Evolutionary conservation across 2,329 filamentous ascomycete genomes (phyloP), one percentile per base, ranked within the genome.

Genomic region (Diaporthe humulicola): DNA sequence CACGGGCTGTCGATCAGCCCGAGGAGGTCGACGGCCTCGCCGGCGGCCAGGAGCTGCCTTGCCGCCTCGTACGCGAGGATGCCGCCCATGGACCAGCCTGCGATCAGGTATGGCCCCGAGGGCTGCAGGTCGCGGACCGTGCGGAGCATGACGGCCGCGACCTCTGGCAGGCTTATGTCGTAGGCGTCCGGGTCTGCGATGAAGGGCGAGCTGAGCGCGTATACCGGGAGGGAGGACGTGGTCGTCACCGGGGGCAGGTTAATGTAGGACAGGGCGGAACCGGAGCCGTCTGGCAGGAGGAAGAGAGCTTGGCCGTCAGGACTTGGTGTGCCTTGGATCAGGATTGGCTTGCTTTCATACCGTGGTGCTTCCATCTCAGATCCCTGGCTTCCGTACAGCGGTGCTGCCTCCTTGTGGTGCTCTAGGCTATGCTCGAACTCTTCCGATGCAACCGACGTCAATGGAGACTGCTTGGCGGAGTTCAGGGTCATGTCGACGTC

Each of bases 231-330:
- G 19, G 71, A 66, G 4, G 71, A 67, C 4, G 12, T 6, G 6
- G 45, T 60, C 28, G 70, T 50, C 42, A 64, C 30, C 30, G 54
- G 40, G 6, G 56, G 40, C 6, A 72, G 28, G 38, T 52, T 45
- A 42, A 66, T 48, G 71, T 73, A 73, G 4, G 71, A 73, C 40
- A 57, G 48, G 48, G 71, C 60, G 15, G 71, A 73, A 57, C 71
- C 71, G 15, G 71, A 73, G 50, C 71, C 71, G 52, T 73, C 71
- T 52, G 71, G 71, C 0, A 73, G 56, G 15, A 73, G 71, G 36
- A 73, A 73, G 1, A 73, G 58, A 54, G 71, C 64, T 54, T 67
- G 64, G 12, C 64, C 64, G 64, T 67, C 64, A 67, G 64, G 64
- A 67, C 64, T 33, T 8, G 64, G 64, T 28, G 64, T 67, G 30